phyloP scores from a whole-genome alignment of 371 early-diverging fungal genomes.

The Mucor velutinosus region DNA sequence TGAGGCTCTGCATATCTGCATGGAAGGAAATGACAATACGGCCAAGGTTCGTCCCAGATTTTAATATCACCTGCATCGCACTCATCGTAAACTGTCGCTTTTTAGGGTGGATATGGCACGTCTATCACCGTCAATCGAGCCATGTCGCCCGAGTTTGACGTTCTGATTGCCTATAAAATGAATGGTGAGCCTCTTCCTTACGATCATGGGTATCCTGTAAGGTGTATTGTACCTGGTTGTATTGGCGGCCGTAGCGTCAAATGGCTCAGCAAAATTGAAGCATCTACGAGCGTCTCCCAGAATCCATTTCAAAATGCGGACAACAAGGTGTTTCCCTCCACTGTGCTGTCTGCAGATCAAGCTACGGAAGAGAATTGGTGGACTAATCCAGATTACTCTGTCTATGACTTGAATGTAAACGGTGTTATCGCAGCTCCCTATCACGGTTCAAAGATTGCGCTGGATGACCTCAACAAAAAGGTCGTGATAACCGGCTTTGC shows the following conservation, averaged over 20 bases:
- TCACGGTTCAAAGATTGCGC: constrained; percentile 45
- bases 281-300: constrained; percentile 62
- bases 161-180: constrained; percentile 88
- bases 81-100: neutral
- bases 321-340: constrained; percentile 80
- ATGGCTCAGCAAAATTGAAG: constrained; percentile 68
- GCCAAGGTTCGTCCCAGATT: constrained; percentile 34
- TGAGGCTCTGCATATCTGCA: constrained; percentile 65
- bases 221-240: constrained; percentile 83
- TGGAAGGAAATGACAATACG: constrained; percentile 70
- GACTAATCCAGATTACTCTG: constrained; percentile 61
- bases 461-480: constrained; percentile 28
- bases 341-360: constrained; percentile 48
- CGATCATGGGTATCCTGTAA: constrained; percentile 84
- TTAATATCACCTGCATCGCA: neutral
- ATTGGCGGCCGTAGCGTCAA: constrained; percentile 89
- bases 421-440: constrained; percentile 56
- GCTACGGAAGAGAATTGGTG: constrained; percentile 58
- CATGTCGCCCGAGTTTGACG: constrained; percentile 71
- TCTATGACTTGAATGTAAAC: constrained; percentile 74
- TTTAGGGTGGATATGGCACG: constrained; percentile 76
- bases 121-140: constrained; percentile 73
- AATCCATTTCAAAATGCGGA: constrained; percentile 82
- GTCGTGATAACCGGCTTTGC: constrained; percentile 73
- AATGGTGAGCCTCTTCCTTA: constrained; percentile 76